These are phyloP conservation scores for Eudorina sp. DNA, from an alignment of 139 green algal genomes.

Conservation along the genomic window DNA sequence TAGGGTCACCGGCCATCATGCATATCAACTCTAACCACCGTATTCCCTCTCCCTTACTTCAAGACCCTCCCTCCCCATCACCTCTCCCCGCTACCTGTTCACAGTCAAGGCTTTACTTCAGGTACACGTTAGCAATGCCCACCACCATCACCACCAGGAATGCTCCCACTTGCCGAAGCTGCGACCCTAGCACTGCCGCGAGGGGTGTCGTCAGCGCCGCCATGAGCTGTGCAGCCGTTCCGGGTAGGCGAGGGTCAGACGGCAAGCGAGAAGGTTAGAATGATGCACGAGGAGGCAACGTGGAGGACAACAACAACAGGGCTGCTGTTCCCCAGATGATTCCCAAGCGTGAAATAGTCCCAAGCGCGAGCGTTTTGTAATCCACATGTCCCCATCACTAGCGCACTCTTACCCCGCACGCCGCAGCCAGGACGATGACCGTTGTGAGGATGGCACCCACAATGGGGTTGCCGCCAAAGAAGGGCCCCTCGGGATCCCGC, in stretches of 20 bases:
- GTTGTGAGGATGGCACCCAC: slow-evolving; percentile 79
- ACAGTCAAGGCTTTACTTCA: slow-evolving; percentile 63
- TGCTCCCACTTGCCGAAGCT: slow-evolving; percentile 66
- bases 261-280: too few relatives aligned
- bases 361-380: too few relatives aligned
- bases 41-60: too few relatives aligned
- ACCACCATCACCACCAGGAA: slow-evolving; percentile 77
- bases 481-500: slow-evolving; percentile 76
- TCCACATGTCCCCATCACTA: not conserved
- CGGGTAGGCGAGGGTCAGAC: too few relatives aligned
- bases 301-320: too few relatives aligned
- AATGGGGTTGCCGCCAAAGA: slow-evolving; percentile 79
- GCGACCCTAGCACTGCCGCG: slow-evolving; percentile 54
- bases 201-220: slow-evolving; percentile 64
- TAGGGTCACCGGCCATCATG: too few relatives aligned
- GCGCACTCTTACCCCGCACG: slow-evolving; percentile 62
- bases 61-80: too few relatives aligned
- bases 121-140: slow-evolving; percentile 74
- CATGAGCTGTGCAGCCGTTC: slow-evolving; percentile 56
- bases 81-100: too few relatives aligned
- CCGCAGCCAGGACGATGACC: slow-evolving; percentile 65
- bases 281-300: too few relatives aligned
- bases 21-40: too few relatives aligned
- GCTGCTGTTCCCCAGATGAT: too few relatives aligned
- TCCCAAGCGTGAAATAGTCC: too few relatives aligned